Evolutionary conservation across 768 basidiomycete species (phyloP).

Genomic region (Tricholoma bakamatsutake): DNA sequence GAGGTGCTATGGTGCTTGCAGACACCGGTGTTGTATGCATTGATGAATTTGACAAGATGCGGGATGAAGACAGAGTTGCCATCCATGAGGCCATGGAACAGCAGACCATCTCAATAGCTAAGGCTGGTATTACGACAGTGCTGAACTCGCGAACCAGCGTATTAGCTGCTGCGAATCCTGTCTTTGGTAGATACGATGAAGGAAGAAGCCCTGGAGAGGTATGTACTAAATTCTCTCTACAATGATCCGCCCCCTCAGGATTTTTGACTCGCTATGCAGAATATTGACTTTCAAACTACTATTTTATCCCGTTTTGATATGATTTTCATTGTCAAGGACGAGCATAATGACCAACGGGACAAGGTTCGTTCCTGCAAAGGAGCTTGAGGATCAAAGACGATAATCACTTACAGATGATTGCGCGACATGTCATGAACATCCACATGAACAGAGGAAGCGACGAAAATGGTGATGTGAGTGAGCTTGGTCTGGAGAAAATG

Average conservation of each 20-base stretch:
- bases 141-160: constrained; percentile 95
- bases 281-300: constrained; percentile 97
- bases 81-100: constrained; percentile 99
- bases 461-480: constrained; percentile 69
- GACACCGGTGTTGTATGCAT: constrained; percentile 99
- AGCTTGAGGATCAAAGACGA: neutral
- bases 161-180: constrained; percentile 95
- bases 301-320: constrained; percentile 98
- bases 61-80: constrained; percentile 97
- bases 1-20: constrained; percentile 98
- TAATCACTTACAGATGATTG: constrained; percentile 66
- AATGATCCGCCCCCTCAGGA: neutral
- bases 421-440: constrained; percentile 96
- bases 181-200: constrained; percentile 97
- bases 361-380: constrained; percentile 43
- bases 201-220: constrained; percentile 94
- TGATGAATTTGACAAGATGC: constrained; percentile 99
- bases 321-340: constrained; percentile 99
- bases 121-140: constrained; percentile 97
- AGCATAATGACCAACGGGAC: constrained; percentile 93
- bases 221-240: constrained; percentile 3
- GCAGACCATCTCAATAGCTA: constrained; percentile 98
- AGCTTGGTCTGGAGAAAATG: constrained; percentile 97
- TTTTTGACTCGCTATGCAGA: constrained; percentile 33
- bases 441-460: constrained; percentile 93